Conservation (phyloP, 129 eudicot genomes). For the Scalesia atractyloides region DNA sequence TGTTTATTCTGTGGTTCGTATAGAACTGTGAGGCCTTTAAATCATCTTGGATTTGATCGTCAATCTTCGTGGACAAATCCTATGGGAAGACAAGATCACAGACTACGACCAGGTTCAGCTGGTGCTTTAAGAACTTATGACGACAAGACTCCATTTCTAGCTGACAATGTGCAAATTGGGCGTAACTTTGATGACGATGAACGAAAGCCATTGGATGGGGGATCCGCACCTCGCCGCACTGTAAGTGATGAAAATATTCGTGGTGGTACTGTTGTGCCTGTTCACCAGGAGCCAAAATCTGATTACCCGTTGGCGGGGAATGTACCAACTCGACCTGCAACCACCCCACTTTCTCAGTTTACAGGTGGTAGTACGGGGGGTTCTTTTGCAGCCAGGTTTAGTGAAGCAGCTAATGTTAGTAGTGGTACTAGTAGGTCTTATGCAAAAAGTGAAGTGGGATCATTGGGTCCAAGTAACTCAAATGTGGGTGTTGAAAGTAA, state of each 20-base stretch:
- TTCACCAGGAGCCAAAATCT: conserved; percentile 44
- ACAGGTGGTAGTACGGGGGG: conserved; percentile 28
- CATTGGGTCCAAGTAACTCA: conserved; percentile 38
- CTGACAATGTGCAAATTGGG: conserved; percentile 72
- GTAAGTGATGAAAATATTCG: conserved; percentile 66
- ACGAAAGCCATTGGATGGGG: conserved; percentile 85
- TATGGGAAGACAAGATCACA: conserved; percentile 67
- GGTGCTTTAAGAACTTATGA: conserved; percentile 69
- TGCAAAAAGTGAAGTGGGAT: conserved; percentile 22
- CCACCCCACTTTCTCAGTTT: conserved; percentile 43
- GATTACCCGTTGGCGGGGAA: conserved; percentile 40
- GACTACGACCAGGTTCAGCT: conserved; percentile 89
- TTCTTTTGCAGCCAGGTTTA: conserved; percentile 54
- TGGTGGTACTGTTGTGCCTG: conserved; percentile 23
- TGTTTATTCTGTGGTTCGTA: conserved; percentile 5
- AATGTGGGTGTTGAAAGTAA: conserved; percentile 34
- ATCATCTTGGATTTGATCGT: conserved; percentile 48
- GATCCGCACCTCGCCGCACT: conserved; percentile 60
- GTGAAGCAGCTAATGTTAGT: conserved; percentile 38
- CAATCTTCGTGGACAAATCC: conserved; percentile 55
- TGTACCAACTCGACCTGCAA: conserved; percentile 41
- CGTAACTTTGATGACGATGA: conserved; percentile 96
- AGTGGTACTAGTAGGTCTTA: conserved; percentile 11
- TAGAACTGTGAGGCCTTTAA: conserved; percentile 76
- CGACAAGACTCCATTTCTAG: conserved; percentile 70